These are phyloP conservation scores for Starmerella stellata DNA, from an alignment of 805 yeast genomes.

Conservation along the genomic window DNA sequence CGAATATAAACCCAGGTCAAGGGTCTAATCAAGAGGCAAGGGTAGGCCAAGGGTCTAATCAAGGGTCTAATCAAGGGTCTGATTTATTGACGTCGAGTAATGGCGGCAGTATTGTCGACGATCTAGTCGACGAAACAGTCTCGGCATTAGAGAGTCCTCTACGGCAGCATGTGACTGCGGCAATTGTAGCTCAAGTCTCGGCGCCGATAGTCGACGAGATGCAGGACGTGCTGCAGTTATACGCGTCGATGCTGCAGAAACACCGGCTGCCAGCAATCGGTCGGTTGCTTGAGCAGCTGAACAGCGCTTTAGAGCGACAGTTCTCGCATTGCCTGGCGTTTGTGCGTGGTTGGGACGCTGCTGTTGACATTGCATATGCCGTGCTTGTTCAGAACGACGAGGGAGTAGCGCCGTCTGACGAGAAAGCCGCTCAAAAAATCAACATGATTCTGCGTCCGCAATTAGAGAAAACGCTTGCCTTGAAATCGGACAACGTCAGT, in stretches of 20 bases:
- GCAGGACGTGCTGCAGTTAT: slow-evolving; percentile 46
- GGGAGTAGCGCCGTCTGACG: slow-evolving; percentile 16
- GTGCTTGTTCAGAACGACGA: slow-evolving; percentile 33
- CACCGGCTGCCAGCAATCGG: slow-evolving; percentile 20
- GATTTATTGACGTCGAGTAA: too few species aligned
- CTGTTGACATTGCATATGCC: slow-evolving; percentile 41
- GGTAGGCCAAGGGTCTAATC: too few species aligned
- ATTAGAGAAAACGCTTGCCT: neutral
- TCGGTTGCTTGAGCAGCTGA: slow-evolving; percentile 21
- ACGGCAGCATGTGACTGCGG: slow-evolving; percentile 47
- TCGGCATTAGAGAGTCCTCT: slow-evolving; percentile 40
- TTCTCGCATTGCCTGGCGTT: slow-evolving; percentile 43
- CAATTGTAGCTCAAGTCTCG: slow-evolving; percentile 45
- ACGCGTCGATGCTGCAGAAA: slow-evolving; percentile 45
- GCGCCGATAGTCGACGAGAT: slow-evolving; percentile 39
- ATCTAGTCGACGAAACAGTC: slow-evolving; percentile 30
- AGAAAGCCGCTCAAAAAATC: slow-evolving; percentile 5
- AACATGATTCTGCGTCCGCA: neutral
- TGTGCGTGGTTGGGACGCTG: slow-evolving; percentile 20
- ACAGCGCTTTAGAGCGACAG: slow-evolving; percentile 25
- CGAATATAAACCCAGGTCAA: neutral
- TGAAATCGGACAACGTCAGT: slow-evolving; percentile 15
- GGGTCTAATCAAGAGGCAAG: too few species aligned
- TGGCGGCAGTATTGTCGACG: slow-evolving; percentile 1
- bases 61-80: neutral